Evolutionary conservation across 1,284 basidiomycete species (phyloP).

Genomic region (Marasmius sp.): DNA sequence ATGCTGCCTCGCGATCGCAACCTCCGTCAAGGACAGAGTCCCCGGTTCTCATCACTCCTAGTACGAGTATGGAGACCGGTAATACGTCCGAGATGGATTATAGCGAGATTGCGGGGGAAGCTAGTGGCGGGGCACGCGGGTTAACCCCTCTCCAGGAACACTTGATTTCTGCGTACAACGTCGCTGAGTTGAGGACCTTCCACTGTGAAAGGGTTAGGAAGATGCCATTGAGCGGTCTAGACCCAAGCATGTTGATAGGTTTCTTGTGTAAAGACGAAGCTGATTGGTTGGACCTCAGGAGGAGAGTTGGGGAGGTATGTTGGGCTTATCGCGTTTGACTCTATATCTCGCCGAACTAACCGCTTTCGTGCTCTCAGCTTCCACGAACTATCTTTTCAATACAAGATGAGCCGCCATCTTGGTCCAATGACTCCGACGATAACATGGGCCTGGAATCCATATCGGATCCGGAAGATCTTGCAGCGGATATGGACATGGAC

Average conservation of each 20-base stretch:
- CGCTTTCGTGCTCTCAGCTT: conserved; percentile 40
- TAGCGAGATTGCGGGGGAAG: conserved; percentile 34
- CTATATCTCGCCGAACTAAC: conserved; percentile 4
- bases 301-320: conserved; percentile 69
- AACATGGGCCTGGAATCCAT: conserved; percentile 80
- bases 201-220: conserved; percentile 93
- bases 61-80: conserved; percentile 25
- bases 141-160: conserved; percentile 36
- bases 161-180: conserved; percentile 40
- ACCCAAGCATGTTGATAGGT: conserved; percentile 96
- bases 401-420: conserved; percentile 82
- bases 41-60: conserved; percentile 16
- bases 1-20: conserved; percentile 1
- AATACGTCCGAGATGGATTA: conserved; percentile 31
- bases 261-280: conserved; percentile 83
- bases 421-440: conserved; percentile 73
- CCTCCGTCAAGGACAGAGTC: conserved; percentile 9
- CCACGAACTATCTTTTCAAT: conserved; percentile 80
- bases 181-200: conserved; percentile 81
- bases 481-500: conserved; percentile 46
- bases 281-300: conserved; percentile 84
- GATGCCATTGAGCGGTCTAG: conserved; percentile 89
- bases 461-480: conserved; percentile 70
- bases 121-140: conserved; percentile 11
- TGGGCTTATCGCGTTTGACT: conserved; percentile 9